Percentiles rank a stretch among this genome's conserved stretches.
Evolutionary conservation across 345 rosid species (phyloP).

Genomic region (Ricinus communis): DNA sequence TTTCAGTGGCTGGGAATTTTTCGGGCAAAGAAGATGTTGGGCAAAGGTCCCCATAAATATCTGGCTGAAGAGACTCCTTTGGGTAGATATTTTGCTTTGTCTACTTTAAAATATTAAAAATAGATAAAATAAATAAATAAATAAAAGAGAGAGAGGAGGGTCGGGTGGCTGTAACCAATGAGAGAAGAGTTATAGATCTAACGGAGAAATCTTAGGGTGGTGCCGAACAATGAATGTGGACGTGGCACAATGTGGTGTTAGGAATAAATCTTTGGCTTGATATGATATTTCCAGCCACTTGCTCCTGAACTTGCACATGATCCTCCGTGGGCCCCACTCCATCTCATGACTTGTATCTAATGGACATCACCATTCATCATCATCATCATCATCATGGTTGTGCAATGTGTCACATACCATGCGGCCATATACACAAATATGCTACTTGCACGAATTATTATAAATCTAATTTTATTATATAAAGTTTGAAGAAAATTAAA

Average conservation of each 20-base stretch:
- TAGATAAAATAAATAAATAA: not conserved
- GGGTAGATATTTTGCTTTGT: slow-evolving; percentile 28
- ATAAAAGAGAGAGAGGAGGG: not conserved
- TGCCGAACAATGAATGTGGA: slow-evolving; percentile 22
- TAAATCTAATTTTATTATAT: too few relatives aligned
- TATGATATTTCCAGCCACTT: slow-evolving; percentile 1
- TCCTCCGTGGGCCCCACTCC: not conserved
- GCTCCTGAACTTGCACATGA: not conserved
- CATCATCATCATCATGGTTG: not conserved
- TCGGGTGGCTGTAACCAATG: slow-evolving; percentile 33
- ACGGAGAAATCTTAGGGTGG: not conserved
- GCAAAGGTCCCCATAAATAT: slow-evolving; percentile 22
- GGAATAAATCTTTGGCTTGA: slow-evolving; percentile 31
- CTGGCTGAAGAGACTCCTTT: slow-evolving; percentile 15
- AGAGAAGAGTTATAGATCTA: slow-evolving; percentile 28
- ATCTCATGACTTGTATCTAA: too few relatives aligned
- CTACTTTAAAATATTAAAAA: not conserved
- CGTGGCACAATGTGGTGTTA: slow-evolving; percentile 28
- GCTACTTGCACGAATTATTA: too few relatives aligned
- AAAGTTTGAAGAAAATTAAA: too few relatives aligned
- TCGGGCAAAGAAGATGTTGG: slow-evolving; percentile 12
- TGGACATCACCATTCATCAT: not conserved
- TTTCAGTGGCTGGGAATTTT: slow-evolving; percentile 25
- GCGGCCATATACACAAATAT: too few relatives aligned
- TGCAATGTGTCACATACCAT: not conserved